A percentile compares a stretch with the other conserved stretches of the same genome.
These are phyloP conservation scores for Centella asiatica DNA, from an alignment of 129 eudicot genomes.

Conservation along the genomic window DNA sequence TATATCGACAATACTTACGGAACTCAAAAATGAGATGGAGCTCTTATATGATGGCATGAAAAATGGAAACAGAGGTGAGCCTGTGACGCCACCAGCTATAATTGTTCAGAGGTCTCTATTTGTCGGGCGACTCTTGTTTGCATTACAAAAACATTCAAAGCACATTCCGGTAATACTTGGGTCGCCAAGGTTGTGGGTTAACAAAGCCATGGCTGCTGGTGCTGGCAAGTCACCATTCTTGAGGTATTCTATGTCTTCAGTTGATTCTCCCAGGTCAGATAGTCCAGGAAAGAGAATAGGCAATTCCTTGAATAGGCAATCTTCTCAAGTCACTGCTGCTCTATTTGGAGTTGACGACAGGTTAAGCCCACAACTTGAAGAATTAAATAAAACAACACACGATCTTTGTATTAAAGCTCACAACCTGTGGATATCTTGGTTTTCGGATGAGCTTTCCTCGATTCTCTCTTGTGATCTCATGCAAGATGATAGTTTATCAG, in stretches of 20 bases:
- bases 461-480: conserved; percentile 47
- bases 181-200: conserved; percentile 81
- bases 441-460: conserved; percentile 65
- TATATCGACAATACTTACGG: conserved; percentile 54
- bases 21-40: conserved; percentile 63
- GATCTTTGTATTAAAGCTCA: conserved; percentile 84
- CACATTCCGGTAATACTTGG: conserved; percentile 87
- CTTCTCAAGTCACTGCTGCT: conserved; percentile 59
- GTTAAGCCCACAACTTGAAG: conserved; percentile 70
- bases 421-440: conserved; percentile 85
- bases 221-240: conserved; percentile 31
- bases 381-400: conserved; percentile 52
- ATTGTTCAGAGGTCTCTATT: conserved; percentile 76
- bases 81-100: conserved; percentile 40
- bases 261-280: conserved; percentile 43
- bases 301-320: conserved; percentile 48
- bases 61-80: conserved; percentile 21
- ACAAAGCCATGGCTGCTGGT: conserved; percentile 29
- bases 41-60: conserved; percentile 42
- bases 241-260: conserved; percentile 32
- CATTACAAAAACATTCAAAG: conserved; percentile 78
- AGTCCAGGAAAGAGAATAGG: conserved; percentile 41
- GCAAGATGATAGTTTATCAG: conserved; percentile 69
- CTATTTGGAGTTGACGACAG: conserved; percentile 67
- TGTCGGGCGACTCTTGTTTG: conserved; percentile 82